A percentile compares a stretch with the other conserved stretches of the same genome.
These are phyloP conservation scores for Pulveroboletus sp. DNA, from an alignment of 768 basidiomycete genomes.

Conservation along the genomic window DNA sequence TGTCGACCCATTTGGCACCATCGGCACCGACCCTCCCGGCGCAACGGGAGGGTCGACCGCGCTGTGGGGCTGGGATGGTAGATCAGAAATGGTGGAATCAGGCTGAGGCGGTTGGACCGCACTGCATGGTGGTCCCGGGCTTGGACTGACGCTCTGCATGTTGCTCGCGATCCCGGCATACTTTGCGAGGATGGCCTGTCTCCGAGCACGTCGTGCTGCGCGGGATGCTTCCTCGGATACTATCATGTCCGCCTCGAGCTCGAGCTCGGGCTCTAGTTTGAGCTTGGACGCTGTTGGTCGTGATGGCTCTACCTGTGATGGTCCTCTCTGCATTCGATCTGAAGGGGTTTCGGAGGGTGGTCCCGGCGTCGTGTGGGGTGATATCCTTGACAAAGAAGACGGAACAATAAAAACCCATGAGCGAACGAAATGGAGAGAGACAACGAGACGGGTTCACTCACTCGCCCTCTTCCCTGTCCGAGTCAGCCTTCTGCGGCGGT, in stretches of 20 bases:
- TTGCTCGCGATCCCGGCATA: constrained; percentile 48
- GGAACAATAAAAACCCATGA: constrained; percentile 8
- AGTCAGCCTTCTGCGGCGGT: constrained; percentile 33
- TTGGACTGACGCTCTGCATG: constrained; percentile 45
- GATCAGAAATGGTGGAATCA: constrained; percentile 58
- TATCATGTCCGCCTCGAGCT: constrained; percentile 51
- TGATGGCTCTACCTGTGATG: constrained; percentile 17
- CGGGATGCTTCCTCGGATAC: constrained; percentile 57
- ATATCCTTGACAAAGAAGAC: constrained; percentile 46
- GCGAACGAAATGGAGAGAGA: neutral
- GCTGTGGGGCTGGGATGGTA: constrained; percentile 52
- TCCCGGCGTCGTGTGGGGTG: constrained; percentile 43
- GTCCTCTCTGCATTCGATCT: constrained; percentile 10
- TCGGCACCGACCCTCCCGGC: constrained; percentile 6
- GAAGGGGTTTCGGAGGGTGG: constrained; percentile 25
- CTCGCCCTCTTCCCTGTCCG: constrained; percentile 90
- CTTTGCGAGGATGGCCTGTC: constrained; percentile 78
- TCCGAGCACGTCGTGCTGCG: constrained; percentile 61
- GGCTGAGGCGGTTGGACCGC: constrained; percentile 67
- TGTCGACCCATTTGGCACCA: constrained; percentile 17
- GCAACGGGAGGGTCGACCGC: constrained; percentile 31
- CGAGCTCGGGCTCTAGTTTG: constrained; percentile 37
- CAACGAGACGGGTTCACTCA: constrained; percentile 46
- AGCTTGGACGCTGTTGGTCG: constrained; percentile 11
- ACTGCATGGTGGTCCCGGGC: constrained; percentile 65